phyloP scores from a whole-genome alignment of 1,139 yeast species.

The Zygosaccharomyces pseudobailii region DNA sequence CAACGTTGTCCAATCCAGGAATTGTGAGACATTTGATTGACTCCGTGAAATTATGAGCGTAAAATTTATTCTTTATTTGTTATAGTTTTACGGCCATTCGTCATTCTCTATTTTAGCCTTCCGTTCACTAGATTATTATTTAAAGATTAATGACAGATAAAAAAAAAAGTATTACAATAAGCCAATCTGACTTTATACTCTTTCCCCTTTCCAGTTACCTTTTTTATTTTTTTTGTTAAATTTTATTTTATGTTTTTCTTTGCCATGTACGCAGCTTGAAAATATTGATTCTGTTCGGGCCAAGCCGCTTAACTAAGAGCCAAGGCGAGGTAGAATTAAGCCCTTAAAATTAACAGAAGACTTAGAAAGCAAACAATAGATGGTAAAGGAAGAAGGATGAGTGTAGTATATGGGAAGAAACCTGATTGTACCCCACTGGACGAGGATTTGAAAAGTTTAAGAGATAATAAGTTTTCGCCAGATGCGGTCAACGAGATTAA shows the following conservation, averaged over 20 bases:
- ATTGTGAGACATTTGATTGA: slow-evolving; percentile 62
- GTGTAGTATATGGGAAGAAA: slow-evolving; percentile 22
- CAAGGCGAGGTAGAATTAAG: background rate
- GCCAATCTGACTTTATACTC: too few species aligned
- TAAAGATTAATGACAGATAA: too few species aligned
- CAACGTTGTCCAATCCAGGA: slow-evolving; percentile 71
- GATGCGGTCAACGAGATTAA: slow-evolving; percentile 42
- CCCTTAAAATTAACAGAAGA: background rate
- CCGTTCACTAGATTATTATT: too few species aligned
- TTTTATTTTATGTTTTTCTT: too few species aligned
- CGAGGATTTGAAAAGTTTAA: slow-evolving; percentile 47
- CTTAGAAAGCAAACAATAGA: background rate
- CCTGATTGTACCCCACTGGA: slow-evolving; percentile 51
- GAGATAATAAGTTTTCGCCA: slow-evolving; percentile 46
- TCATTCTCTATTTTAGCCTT: background rate
- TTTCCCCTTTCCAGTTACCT: too few species aligned
- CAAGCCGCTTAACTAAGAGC: background rate
- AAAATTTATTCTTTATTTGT: background rate
- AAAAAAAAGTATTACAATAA: too few species aligned
- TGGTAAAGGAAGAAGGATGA: slow-evolving; percentile 11
- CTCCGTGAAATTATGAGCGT: slow-evolving; percentile 43
- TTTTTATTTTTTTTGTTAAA: too few species aligned
- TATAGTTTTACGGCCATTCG: background rate
- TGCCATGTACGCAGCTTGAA: too few species aligned
- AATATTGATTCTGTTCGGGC: background rate